Percentiles rank a stretch among this genome's conserved stretches.
Evolutionary conservation across 805 yeast genomes (phyloP).

Genomic region (Lipomyces sp.): DNA sequence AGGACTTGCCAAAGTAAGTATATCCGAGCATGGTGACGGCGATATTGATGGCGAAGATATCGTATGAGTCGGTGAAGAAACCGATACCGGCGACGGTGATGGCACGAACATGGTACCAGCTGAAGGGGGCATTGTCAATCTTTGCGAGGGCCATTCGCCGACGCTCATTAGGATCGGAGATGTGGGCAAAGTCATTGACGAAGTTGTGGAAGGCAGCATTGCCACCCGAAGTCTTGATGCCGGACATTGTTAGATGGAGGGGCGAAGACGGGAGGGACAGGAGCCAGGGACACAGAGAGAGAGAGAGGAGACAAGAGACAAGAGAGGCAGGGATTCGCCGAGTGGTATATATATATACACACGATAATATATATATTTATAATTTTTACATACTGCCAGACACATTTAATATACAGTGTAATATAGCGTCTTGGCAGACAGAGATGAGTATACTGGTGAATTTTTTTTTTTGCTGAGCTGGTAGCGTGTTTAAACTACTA

Average conservation of each 20-base stretch:
- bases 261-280: no score
- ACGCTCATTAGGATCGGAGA: slow-evolving; percentile 62
- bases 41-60: slow-evolving; percentile 86
- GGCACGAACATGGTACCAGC: slow-evolving; percentile 58
- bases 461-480: no score
- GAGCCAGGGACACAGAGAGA: no score
- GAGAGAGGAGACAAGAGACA: no score
- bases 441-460: no score
- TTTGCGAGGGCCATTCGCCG: slow-evolving; percentile 64
- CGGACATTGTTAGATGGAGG: slow-evolving; percentile 2
- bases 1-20: slow-evolving; percentile 71
- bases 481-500: no score
- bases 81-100: slow-evolving; percentile 72
- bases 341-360: no score
- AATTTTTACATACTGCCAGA: no score
- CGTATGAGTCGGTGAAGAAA: slow-evolving; percentile 90
- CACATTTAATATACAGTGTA: no score
- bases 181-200: slow-evolving; percentile 58
- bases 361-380: no score
- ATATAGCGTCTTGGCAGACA: no score
- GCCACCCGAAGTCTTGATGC: slow-evolving; percentile 49
- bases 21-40: slow-evolving; percentile 78
- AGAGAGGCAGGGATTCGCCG: no score
- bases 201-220: slow-evolving; percentile 65
- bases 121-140: slow-evolving; percentile 61